phyloP scores from a whole-genome alignment of 352 stramenopile species.

The Pelagophyceae sp. region DNA sequence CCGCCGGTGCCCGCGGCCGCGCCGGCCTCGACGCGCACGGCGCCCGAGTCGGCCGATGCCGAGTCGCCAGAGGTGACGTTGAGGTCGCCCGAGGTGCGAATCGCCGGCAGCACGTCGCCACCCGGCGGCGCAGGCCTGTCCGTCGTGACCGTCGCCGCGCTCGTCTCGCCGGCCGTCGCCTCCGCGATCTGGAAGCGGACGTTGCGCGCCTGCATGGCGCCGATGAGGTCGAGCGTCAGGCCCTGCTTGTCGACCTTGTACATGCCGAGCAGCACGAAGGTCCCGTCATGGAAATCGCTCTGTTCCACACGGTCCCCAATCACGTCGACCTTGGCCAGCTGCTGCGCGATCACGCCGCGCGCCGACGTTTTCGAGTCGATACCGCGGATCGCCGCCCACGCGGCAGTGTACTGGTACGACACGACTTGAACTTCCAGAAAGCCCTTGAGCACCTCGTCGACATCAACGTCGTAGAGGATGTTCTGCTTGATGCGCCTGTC shows the following conservation, averaged over 20 bases:
- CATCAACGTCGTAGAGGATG: constrained; percentile 6
- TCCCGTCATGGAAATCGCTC: constrained; percentile 66
- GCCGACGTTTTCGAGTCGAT: constrained; percentile 33
- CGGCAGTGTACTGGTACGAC: background rate
- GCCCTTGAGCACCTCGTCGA: background rate
- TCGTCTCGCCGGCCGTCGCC: background rate
- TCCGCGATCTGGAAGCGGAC: constrained; percentile 32
- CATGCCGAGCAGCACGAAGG: constrained; percentile 74
- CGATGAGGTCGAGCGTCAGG: constrained; percentile 76
- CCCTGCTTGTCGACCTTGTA: constrained; percentile 84
- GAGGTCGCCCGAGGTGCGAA: background rate
- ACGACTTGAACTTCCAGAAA: background rate
- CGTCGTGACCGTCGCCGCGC: background rate
- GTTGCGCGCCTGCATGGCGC: constrained; percentile 69
- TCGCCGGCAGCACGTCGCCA: background rate
- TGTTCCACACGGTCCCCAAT: constrained; percentile 70
- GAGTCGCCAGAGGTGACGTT: background rate
- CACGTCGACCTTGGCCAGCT: constrained; percentile 72
- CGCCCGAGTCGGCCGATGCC: too few relatives aligned
- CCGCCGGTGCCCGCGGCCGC: too few relatives aligned
- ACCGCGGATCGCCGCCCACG: background rate
- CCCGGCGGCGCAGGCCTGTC: background rate
- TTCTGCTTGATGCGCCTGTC: constrained; percentile 15
- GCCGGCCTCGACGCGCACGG: background rate
- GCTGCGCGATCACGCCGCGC: constrained; percentile 82